Percentiles rank a stretch among this genome's conserved stretches.
These are phyloP conservation scores for Hortaea werneckii DNA, from an alignment of 2,329 filamentous ascomycete genomes.

Conservation along the genomic window DNA sequence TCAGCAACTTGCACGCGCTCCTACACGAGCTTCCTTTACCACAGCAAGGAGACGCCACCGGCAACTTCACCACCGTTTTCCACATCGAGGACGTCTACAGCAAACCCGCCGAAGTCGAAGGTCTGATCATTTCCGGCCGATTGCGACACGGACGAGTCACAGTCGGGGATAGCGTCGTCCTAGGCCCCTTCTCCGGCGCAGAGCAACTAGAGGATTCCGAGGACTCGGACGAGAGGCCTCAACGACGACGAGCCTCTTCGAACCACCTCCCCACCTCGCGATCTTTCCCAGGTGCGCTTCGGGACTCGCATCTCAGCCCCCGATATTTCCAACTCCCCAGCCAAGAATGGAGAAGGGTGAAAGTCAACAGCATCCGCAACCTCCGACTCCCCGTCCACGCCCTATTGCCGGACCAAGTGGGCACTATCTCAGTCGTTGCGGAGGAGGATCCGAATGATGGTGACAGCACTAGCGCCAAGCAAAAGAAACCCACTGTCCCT, in stretches of 20 bases:
- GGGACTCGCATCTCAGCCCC: constrained; percentile 16
- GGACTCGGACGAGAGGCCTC: constrained; percentile 24
- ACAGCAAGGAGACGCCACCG: constrained; percentile 20
- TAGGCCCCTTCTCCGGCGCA: constrained; percentile 56
- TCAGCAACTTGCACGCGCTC: constrained; percentile 72
- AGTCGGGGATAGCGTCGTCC: constrained; percentile 64
- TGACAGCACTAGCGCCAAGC: too few relatives aligned
- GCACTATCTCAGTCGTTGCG: constrained; percentile 68
- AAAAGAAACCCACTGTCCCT: constrained; percentile 4
- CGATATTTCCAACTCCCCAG: constrained; percentile 16
- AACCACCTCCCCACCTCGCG: constrained; percentile 31
- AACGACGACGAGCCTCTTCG: constrained; percentile 8
- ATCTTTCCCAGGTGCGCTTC: constrained; percentile 40
- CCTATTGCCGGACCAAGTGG: constrained; percentile 72
- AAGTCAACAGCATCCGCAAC: constrained; percentile 78
- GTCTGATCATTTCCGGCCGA: constrained; percentile 68
- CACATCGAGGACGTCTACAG: constrained; percentile 87
- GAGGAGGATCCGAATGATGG: constrained; percentile 27
- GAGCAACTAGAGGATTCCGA: constrained; percentile 25
- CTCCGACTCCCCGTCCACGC: constrained; percentile 71
- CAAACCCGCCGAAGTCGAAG: constrained; percentile 33
- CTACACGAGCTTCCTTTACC: constrained; percentile 64
- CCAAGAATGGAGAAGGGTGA: constrained; percentile 69
- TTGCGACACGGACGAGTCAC: constrained; percentile 68
- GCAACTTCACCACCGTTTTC: constrained; percentile 50